Conservation (phyloP, 1,284 basidiomycete species). For the Sporisorium sorghi region DNA sequence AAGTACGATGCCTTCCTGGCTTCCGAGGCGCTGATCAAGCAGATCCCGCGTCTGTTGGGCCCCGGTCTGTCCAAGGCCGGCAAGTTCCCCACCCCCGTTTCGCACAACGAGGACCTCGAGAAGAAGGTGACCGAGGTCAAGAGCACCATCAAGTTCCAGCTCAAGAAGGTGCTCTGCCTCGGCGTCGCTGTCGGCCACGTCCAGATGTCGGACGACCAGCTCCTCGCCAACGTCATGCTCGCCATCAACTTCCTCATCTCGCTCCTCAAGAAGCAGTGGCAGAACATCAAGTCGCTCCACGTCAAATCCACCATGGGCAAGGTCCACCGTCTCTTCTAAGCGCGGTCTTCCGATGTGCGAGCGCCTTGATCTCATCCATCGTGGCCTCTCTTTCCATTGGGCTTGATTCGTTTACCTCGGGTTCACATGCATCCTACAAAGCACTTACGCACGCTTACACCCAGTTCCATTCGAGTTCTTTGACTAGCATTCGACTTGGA, state of each 20-base stretch:
- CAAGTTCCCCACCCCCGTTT: conserved; percentile 96
- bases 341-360: conserved; percentile 27
- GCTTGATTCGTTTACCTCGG: conserved; percentile 13
- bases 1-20: conserved; percentile 99
- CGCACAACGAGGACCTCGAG: conserved; percentile 88
- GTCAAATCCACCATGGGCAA: conserved; percentile 99
- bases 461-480: conserved; percentile 54
- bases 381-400: conserved; percentile 5
- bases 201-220: conserved; percentile 97
- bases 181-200: conserved; percentile 98
- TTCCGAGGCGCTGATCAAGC: conserved; percentile 98
- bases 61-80: conserved; percentile 99
- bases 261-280: conserved; percentile 99
- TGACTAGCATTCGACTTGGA: conserved; percentile 37
- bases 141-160: conserved; percentile 82
- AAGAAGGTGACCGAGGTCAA: conserved; percentile 96
- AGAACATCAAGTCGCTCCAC: conserved; percentile 98
- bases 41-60: conserved; percentile 98
- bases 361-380: conserved; percentile 11
- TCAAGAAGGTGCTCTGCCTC: conserved; percentile 98
- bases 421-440: conserved; percentile 46
- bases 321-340: conserved; percentile 90
- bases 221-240: conserved; percentile 96
- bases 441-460: conserved; percentile 62
- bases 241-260: conserved; percentile 99